Conservation (phyloP, 768 basidiomycete species). For the Inosperma sp. region DNA sequence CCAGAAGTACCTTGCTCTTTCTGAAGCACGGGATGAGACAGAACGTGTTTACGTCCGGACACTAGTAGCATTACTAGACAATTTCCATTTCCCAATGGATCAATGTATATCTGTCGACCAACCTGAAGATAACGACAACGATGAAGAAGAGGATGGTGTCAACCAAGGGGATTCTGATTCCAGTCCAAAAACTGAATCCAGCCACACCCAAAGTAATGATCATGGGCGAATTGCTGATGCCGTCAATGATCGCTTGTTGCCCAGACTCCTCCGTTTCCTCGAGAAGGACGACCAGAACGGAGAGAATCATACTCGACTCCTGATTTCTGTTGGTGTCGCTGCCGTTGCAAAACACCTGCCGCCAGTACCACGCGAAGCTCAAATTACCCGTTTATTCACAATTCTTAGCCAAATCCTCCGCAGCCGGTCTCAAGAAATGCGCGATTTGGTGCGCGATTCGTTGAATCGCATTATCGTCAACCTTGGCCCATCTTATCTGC, state of each 20-base stretch:
- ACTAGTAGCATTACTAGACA: slow-evolving; percentile 78
- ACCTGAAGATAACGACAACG: slow-evolving; percentile 27
- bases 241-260: slow-evolving; percentile 72
- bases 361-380: slow-evolving; percentile 50
- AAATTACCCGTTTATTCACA: slow-evolving; percentile 74
- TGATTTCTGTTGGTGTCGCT: slow-evolving; percentile 81
- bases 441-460: slow-evolving; percentile 81
- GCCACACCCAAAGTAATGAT: slow-evolving; percentile 16
- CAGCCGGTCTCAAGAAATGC: slow-evolving; percentile 90
- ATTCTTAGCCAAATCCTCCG: slow-evolving; percentile 84
- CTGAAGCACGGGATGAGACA: slow-evolving; percentile 60
- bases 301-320: slow-evolving; percentile 84
- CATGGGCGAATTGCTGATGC: slow-evolving; percentile 60
- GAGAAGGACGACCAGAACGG: slow-evolving; percentile 74
- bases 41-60: slow-evolving; percentile 83
- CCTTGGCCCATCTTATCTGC: slow-evolving; percentile 71
- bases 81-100: slow-evolving; percentile 88
- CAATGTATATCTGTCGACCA: slow-evolving; percentile 42
- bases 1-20: slow-evolving; percentile 75
- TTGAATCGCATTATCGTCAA: slow-evolving; percentile 71
- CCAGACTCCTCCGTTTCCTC: slow-evolving; percentile 71
- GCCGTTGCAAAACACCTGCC: slow-evolving; percentile 83
- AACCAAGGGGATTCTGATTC: slow-evolving; percentile 23
- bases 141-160: slow-evolving; percentile 31
- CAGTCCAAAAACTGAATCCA: slow-evolving; percentile 5